phyloP scores from a whole-genome alignment of 805 yeast genomes.

The Kuraishia floccosa region DNA sequence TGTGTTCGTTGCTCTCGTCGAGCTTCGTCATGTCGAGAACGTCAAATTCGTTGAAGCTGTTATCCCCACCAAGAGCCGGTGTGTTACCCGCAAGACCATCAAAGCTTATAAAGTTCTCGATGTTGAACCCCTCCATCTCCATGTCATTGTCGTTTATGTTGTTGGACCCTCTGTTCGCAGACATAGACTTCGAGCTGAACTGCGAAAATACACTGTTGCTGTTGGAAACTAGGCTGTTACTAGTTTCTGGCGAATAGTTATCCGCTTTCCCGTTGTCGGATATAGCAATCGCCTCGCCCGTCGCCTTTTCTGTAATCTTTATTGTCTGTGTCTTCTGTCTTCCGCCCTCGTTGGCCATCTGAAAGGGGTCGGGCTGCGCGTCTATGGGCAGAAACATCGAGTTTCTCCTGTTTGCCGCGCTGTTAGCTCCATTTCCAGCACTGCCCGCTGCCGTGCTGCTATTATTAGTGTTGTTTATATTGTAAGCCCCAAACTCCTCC shows the following conservation, averaged over 20 bases:
- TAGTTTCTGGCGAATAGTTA: constrained; percentile 12
- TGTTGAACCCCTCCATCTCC: constrained; percentile 14
- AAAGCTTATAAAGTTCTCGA: constrained; percentile 19
- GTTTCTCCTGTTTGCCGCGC: too few species aligned
- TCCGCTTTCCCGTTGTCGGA: constrained; percentile 2
- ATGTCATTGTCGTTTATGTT: neutral
- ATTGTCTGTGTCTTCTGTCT: too few species aligned
- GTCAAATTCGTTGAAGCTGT: constrained; percentile 10
- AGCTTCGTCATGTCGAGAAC: constrained; percentile 15
- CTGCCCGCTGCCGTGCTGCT: constrained; percentile 3
- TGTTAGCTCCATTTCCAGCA: too few species aligned
- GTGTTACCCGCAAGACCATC: constrained; percentile 9
- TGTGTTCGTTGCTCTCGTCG: constrained; percentile 6
- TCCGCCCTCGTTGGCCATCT: too few species aligned
- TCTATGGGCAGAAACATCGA: too few species aligned
- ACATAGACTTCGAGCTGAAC: constrained; percentile 4
- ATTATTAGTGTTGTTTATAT: constrained; percentile 1
- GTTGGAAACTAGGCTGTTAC: constrained; percentile 8
- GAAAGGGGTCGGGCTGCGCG: too few species aligned
- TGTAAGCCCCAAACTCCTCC: constrained; percentile 19
- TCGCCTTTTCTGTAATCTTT: constrained; percentile 10
- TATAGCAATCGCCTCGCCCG: too few species aligned
- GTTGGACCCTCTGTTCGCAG: neutral
- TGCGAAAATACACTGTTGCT: constrained; percentile 11
- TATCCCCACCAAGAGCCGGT: neutral